A percentile compares a stretch with the other conserved stretches of the same genome.
phyloP scores from a whole-genome alignment of 2,329 filamentous ascomycete species.

The Lomentospora prolificans region DNA sequence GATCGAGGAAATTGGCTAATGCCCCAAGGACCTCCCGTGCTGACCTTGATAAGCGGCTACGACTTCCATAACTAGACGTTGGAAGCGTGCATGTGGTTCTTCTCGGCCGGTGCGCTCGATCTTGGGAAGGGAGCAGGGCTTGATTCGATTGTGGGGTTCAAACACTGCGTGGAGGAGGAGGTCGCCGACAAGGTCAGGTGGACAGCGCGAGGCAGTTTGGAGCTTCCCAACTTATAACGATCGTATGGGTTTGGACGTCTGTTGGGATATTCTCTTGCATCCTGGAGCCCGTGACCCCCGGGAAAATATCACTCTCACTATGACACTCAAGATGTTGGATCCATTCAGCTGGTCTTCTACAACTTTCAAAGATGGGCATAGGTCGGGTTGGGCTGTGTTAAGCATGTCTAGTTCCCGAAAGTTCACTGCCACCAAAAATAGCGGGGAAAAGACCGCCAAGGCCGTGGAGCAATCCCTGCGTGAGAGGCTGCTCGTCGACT shows the following conservation, averaged over 20 bases:
- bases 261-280: neutral
- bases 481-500: too few relatives aligned
- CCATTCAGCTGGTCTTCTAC: neutral
- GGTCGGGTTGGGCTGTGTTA: neutral
- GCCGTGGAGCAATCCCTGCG: too few relatives aligned
- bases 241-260: neutral
- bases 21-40: too few relatives aligned
- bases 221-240: neutral
- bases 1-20: too few relatives aligned
- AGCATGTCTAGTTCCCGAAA: neutral
- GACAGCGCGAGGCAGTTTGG: neutral
- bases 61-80: neutral
- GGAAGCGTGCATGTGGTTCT: neutral
- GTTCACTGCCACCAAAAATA: neutral
- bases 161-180: neutral
- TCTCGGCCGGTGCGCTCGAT: neutral
- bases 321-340: neutral
- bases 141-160: neutral
- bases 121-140: neutral
- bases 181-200: neutral
- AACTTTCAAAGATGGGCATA: too few relatives aligned
- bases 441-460: too few relatives aligned
- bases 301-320: too few relatives aligned
- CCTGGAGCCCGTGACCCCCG: neutral
- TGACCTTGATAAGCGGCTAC: neutral